Evolutionary conservation across 805 yeast genomes (phyloP).

Genomic region (Scheffersomyces spartinae): DNA sequence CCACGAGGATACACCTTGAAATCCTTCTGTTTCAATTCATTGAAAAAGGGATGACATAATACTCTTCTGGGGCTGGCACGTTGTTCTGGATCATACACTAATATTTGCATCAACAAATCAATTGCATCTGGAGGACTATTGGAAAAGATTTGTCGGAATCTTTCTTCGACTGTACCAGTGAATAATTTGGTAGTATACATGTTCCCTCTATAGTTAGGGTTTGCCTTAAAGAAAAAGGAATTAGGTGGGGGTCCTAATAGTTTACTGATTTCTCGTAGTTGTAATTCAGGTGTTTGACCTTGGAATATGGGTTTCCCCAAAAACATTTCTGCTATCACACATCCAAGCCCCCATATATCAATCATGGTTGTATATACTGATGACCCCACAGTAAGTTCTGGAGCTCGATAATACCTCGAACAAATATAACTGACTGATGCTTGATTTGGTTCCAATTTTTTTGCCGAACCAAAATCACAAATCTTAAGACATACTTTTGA

Average conservation of each 20-base stretch:
- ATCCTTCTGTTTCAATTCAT: constrained; percentile 57
- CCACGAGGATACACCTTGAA: constrained; percentile 49
- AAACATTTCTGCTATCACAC: constrained; percentile 90
- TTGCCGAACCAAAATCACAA: constrained; percentile 82
- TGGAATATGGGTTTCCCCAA: constrained; percentile 92
- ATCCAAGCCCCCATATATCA: constrained; percentile 97
- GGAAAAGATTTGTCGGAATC: constrained; percentile 38
- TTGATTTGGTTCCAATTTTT: constrained; percentile 63
- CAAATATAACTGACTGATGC: constrained; percentile 94
- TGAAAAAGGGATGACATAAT: constrained; percentile 80
- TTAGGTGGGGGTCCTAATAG: constrained; percentile 77
- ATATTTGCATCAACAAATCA: constrained; percentile 67
- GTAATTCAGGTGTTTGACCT: constrained; percentile 82
- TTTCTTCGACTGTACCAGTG: constrained; percentile 39
- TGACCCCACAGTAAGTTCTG: constrained; percentile 89
- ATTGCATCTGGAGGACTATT: constrained; percentile 78
- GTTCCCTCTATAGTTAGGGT: constrained; percentile 68
- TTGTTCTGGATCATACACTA: constrained; percentile 82
- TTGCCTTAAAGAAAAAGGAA: constrained; percentile 59
- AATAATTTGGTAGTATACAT: constrained; percentile 56
- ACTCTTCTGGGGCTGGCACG: constrained; percentile 76
- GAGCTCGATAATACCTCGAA: constrained; percentile 92
- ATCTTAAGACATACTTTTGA: constrained; percentile 53
- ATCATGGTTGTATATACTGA: constrained; percentile 80
- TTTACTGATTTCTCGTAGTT: constrained; percentile 82